Evolutionary conservation across 768 basidiomycete genomes (phyloP).

Genomic region (Arthromyces matolae): DNA sequence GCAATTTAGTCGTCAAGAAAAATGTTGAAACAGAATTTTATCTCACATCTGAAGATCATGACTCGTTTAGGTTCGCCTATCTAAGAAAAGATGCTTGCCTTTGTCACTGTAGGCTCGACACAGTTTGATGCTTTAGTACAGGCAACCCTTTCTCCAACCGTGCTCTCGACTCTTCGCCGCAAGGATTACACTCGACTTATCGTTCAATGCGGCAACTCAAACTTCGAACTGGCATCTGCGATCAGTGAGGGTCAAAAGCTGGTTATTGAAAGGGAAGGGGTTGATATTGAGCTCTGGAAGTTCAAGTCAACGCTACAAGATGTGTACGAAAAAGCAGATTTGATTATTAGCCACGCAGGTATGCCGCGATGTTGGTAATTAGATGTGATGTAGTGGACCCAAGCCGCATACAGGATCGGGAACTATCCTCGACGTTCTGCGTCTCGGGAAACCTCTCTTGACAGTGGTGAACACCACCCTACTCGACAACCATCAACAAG

Average conservation of each 20-base stretch:
- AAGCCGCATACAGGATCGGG: slow-evolving; percentile 74
- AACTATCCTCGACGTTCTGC: slow-evolving; percentile 85
- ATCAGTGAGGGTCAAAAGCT: slow-evolving; percentile 27
- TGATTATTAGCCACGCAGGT: slow-evolving; percentile 96
- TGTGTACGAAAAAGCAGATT: slow-evolving; percentile 61
- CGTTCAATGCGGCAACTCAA: slow-evolving; percentile 78
- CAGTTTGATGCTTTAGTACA: slow-evolving; percentile 75
- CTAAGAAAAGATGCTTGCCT: slow-evolving; percentile 39
- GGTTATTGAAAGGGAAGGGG: slow-evolving; percentile 30
- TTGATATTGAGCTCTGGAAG: slow-evolving; percentile 63
- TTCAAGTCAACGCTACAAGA: slow-evolving; percentile 72
- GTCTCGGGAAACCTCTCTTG: slow-evolving; percentile 72
- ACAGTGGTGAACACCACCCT: slow-evolving; percentile 87
- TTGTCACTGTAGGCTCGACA: slow-evolving; percentile 91
- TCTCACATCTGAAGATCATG: slow-evolving; percentile 13
- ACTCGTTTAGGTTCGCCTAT: slow-evolving; percentile 13
- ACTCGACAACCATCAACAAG: slow-evolving; percentile 90
- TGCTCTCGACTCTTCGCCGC: slow-evolving; percentile 48
- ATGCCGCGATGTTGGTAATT: slow-evolving; percentile 20
- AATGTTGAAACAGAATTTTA: slow-evolving; percentile 4
- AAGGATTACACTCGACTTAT: slow-evolving; percentile 60
- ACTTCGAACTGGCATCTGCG: slow-evolving; percentile 34
- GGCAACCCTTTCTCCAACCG: slow-evolving; percentile 50
- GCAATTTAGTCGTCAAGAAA: slow-evolving; percentile 11
- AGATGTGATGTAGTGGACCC: slow-evolving; percentile 1